Base-by-base conservation (phyloP, 2,329 filamentous ascomycete genomes). In the Claviceps capensis region DNA sequence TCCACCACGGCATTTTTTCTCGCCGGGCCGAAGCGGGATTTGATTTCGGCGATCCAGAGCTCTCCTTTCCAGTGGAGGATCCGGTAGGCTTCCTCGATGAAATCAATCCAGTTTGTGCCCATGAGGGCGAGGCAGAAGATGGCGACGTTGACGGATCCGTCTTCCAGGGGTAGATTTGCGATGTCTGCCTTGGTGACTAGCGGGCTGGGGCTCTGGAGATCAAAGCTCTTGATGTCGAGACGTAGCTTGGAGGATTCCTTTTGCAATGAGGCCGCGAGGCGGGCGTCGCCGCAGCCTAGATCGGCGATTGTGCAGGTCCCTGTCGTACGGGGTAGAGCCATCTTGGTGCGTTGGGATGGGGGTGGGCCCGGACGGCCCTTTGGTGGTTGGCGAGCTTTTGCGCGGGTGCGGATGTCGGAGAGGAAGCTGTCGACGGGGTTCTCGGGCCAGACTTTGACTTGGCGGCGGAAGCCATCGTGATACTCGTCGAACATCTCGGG, bases 101-200 rank as follows among this genome's bases (percentile, higher is more conserved):
- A 97, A 60, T 88, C 83, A 50, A 95, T 79, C 91, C 93, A 98
- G 71, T 98, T 98, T 52, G 93, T 98, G 63, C 93, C 93, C 93
- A 98, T 98, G 54, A 98, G 79, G 48, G 91, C 93, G 36, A 98
- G 78, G 67, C 93, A 98, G 74, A 97, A 97, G 59, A 98, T 83
- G 48, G 87, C 87, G 5, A 98, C 77, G 66, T 98, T 89, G 55
- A 89, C 82, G 55, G 78, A 82, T 45, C 81, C 83, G 59, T 90
- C 82, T 5, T 73, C 72, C 0, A 95, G 72, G 0, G 91, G 91
- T 1, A 98, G 73, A 54, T 85, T 78, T 34, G 89, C 85, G 50
- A 97, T 93, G 69, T 98, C 93, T 14, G 93, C 89, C 56, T 84
- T 81, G 1, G 87, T 95, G 56, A 98, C 86, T 19, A 89, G 78